Evolutionary conservation across 768 basidiomycete genomes (phyloP).

Genomic region (Suillus fuscotomentosus): DNA sequence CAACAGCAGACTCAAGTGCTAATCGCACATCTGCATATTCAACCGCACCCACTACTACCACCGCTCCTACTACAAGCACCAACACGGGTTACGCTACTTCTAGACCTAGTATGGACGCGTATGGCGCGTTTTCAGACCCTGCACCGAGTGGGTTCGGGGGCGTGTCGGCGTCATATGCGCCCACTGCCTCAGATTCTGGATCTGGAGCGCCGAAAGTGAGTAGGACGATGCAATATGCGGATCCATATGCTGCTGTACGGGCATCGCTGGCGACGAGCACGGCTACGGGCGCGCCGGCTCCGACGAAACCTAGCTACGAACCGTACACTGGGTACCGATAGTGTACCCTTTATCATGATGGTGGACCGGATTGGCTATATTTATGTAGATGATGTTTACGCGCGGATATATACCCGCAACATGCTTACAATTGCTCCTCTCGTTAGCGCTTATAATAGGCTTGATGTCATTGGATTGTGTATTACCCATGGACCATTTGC

Average conservation of each 20-base stretch:
- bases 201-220: slow-evolving; percentile 55
- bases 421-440: neutral
- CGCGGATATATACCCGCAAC: neutral
- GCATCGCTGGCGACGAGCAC: slow-evolving; percentile 46
- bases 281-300: slow-evolving; percentile 21
- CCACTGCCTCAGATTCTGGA: slow-evolving; percentile 32
- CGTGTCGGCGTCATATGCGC: slow-evolving; percentile 33
- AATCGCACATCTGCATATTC: slow-evolving; percentile 19
- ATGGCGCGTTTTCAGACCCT: slow-evolving; percentile 90
- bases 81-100: slow-evolving; percentile 21
- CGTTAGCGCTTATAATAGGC: neutral
- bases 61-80: slow-evolving; percentile 14
- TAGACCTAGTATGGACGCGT: slow-evolving; percentile 79
- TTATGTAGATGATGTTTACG: neutral
- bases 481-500: neutral
- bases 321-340: slow-evolving; percentile 52
- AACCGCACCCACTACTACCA: slow-evolving; percentile 31
- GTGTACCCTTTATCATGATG: neutral
- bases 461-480: neutral
- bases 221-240: slow-evolving; percentile 91
- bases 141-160: slow-evolving; percentile 72
- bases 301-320: slow-evolving; percentile 48
- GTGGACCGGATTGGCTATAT: neutral
- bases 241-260: slow-evolving; percentile 82
- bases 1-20: slow-evolving; percentile 15